These are phyloP conservation scores for Trichoderma aggressivum DNA, from an alignment of 2,329 filamentous ascomycete genomes.

Conservation along the genomic window DNA sequence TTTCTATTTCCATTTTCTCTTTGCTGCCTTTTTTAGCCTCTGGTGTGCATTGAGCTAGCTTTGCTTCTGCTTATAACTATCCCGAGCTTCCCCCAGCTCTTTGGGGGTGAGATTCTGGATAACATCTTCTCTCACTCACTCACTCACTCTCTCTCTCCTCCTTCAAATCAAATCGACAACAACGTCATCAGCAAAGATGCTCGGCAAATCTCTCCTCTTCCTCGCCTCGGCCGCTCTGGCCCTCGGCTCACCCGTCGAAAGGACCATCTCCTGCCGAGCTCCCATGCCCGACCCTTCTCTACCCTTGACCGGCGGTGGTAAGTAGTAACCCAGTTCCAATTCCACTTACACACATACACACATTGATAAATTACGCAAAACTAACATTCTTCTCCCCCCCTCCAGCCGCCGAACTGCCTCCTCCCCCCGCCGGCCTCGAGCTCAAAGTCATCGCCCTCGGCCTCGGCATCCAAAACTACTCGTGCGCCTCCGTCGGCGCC, in stretches of 20 bases:
- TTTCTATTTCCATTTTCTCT: constrained; percentile 6
- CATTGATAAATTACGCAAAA: too few species aligned
- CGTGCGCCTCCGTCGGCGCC: constrained; percentile 44
- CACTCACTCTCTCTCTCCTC: not conserved
- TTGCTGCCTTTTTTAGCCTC: not conserved
- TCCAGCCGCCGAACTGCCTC: constrained; percentile 43
- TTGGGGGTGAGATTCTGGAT: not conserved
- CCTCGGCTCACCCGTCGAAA: constrained; percentile 27
- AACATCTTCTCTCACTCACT: not conserved
- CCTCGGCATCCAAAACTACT: constrained; percentile 68
- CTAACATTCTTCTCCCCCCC: not conserved
- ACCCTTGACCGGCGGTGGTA: constrained; percentile 39
- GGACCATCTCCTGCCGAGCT: constrained; percentile 10
- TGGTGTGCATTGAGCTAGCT: not conserved
- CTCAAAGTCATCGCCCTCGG: constrained; percentile 58
- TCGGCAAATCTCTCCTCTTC: constrained; percentile 33
- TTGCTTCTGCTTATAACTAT: constrained; percentile 18
- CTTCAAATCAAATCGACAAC: not conserved
- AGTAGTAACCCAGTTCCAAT: constrained; percentile 27
- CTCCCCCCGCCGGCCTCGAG: constrained; percentile 36
- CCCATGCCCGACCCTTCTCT: constrained; percentile 27
- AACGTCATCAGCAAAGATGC: constrained; percentile 26
- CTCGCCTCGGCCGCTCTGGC: constrained; percentile 35
- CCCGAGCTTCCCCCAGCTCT: constrained; percentile 11
- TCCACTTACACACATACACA: not conserved